Base-by-base conservation (phyloP, 1,139 yeast genomes). In the Lodderomyces theae region DNA sequence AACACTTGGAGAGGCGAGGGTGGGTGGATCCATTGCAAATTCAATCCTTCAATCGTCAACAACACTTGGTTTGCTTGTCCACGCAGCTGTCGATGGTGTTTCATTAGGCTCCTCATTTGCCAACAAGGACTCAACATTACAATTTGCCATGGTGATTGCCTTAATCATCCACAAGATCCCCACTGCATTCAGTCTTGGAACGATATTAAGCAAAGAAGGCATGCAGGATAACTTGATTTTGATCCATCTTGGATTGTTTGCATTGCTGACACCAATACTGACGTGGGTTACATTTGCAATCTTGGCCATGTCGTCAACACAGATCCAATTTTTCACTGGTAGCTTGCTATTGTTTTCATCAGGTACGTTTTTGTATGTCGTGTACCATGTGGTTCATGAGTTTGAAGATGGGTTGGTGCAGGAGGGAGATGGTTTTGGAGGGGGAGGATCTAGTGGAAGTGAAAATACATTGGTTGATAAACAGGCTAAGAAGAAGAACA, bases 121-220 rank as follows among this genome's bases (percentile, higher is more conserved):
- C 24, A 57, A 78, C 2, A 66, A 71, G 1, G 65, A 69, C 43
- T 53, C 70, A 3, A 61, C 75, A 2, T 59, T 84, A 24, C 74
- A 73, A 34, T 50, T 77, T n/a, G 52, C 80, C 15, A 71, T 82
- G 46, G 77, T 77, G 48, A 42, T 76, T 7, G 83, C 87, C 13
- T 76, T 86, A 16, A 70, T 85, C 44, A 57, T 84, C 23, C 95
- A 85, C 65, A 85, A 85, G 56, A 67, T 85, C 4, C 95, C 95
- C 0, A 83, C 92, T 0, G 74, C 88, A 5, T 82, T 85, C 56
- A 85, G 90, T 37, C 69, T 86, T 35, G 61, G 79, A 1, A 73
- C 87, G 2, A 69, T 84, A 10, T 62, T 86, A 32, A 55, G 75
- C n/a, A 64, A 69, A 33, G 63, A 66, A 36, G 60, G 60, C 2